Evolutionary conservation across 495 filamentous ascomycete genomes (phyloP), one percentile per base, ranked within the genome.

Genomic region (Penicillium crystallinum): DNA sequence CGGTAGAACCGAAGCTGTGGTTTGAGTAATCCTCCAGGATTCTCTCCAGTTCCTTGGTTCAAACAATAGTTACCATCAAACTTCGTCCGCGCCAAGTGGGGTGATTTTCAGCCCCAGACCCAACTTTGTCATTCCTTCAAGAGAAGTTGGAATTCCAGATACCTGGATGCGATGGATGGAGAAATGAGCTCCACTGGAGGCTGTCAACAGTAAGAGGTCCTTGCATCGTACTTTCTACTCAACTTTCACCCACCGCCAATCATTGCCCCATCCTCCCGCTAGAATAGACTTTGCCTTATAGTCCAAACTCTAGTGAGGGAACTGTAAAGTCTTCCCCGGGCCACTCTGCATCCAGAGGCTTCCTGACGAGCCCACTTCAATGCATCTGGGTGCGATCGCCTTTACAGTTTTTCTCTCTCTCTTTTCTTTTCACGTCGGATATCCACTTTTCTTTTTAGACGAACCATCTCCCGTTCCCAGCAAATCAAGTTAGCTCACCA

Each of bases 291-390:
- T 53, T 8, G 4, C 17, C 21, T 25, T 17, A 51, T 50, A 49
- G 56, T 39, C 40, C 29, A 54, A 65, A 62, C 53, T 42, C 46
- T 54, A 10, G 15, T 22, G 23, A 21, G 8, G 23, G 35, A 59
- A 45, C 61, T 60, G 40, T 43, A 62, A 53, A 41, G 42, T 25
- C 44, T 58, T 65, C 59, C 53, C 57, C 62, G 59, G 38, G 36
- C 46, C 49, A 36, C 47, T 46, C 53, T 12, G 5, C 1, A 49
- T 41, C 46, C 19, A 41, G 49, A 56, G 11, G 29, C 6, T n/a
- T 31, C 10, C 8, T 31, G 8, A 46, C 36, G 21, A 46, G 44
- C 45, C 59, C 59, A 60, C 56, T 44, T 53, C 10, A 15, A 22
- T 47, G 62, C 51, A 49, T 34, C 37, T 22, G 14, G 9, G 35